phyloP scores from a whole-genome alignment of 2,329 filamentous ascomycete genomes.

The Pseudogymnoascus sp. region DNA sequence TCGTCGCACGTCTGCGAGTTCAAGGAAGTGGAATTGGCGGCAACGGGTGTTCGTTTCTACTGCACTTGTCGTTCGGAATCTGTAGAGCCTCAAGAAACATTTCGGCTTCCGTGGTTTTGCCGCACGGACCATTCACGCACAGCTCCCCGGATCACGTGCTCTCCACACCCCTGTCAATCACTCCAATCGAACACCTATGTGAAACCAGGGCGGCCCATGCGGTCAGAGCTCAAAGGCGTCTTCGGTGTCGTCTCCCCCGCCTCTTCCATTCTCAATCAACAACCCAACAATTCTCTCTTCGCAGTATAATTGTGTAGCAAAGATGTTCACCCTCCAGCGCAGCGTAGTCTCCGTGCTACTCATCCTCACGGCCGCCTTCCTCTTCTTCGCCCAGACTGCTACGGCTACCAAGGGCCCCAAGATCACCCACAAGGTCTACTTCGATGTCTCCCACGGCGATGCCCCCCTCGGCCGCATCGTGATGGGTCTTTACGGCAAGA shows the following conservation, averaged over 20 bases:
- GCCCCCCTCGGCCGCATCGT: slow-evolving; percentile 66
- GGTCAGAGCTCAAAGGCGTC: slow-evolving; percentile 1
- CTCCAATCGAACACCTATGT: slow-evolving; percentile 6
- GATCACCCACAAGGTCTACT: slow-evolving; percentile 93
- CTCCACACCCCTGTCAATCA: not conserved
- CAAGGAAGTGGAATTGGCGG: not conserved
- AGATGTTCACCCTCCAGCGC: slow-evolving; percentile 68
- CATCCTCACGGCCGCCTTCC: slow-evolving; percentile 64
- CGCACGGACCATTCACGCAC: not conserved
- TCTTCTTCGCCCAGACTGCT: slow-evolving; percentile 67
- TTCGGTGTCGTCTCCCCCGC: not conserved
- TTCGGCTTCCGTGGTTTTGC: not conserved
- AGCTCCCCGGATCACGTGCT: not conserved
- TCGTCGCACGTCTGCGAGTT: not conserved
- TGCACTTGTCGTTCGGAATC: not conserved
- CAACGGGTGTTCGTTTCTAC: not conserved
- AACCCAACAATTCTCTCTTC: slow-evolving; percentile 11
- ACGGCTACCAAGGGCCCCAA: slow-evolving; percentile 79
- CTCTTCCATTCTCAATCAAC: slow-evolving; percentile 10
- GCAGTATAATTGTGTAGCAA: slow-evolving; percentile 27
- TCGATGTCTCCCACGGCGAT: slow-evolving; percentile 72
- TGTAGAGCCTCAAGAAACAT: slow-evolving; percentile 1
- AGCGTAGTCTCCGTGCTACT: slow-evolving; percentile 64
- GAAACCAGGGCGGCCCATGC: not conserved
- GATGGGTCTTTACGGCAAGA: slow-evolving; percentile 81